phyloP scores from a whole-genome alignment of 225 moss, liverwort and hornwort genomes.

The Pseudisothecium myosuroides region DNA sequence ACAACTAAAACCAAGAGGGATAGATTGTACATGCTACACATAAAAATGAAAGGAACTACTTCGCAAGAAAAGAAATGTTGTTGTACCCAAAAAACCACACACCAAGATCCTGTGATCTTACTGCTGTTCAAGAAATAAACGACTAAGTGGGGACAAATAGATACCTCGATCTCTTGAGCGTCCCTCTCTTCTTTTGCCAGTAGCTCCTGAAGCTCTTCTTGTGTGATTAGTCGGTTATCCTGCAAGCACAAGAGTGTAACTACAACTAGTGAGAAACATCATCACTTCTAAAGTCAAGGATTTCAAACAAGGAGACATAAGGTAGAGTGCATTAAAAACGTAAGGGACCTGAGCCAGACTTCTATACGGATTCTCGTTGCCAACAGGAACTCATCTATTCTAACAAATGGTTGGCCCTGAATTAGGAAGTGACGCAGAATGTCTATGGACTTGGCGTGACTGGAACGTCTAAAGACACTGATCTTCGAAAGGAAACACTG shows the following conservation, averaged over 20 bases:
- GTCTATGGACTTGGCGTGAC: not conserved
- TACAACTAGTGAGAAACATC: not conserved
- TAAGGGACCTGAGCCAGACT: not conserved
- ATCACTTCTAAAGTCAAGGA: not conserved
- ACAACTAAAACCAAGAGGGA: not conserved
- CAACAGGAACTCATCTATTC: not conserved
- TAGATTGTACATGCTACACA: not conserved
- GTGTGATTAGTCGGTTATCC: slow-evolving; percentile 65
- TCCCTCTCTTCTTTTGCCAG: slow-evolving; percentile 70
- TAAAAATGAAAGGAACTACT: not conserved
- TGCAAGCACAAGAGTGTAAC: slow-evolving; percentile 10
- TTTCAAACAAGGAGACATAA: not conserved
- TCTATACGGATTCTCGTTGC: not conserved
- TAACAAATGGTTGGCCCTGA: not conserved
- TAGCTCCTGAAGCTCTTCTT: slow-evolving; percentile 52
- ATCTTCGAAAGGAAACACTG: not conserved
- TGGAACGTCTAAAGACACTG: not conserved
- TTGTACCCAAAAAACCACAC: not conserved
- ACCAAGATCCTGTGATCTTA: not conserved
- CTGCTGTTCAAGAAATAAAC: not conserved
- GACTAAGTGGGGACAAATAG: not conserved
- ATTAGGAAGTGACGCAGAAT: not conserved
- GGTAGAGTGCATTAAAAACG: not conserved
- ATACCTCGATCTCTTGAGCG: slow-evolving; percentile 69
- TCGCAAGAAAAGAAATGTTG: not conserved